Evolutionary conservation across 1,284 basidiomycete genomes (phyloP), one percentile per base, ranked within the genome.

Genomic region (Exsudoporus floridanus): DNA sequence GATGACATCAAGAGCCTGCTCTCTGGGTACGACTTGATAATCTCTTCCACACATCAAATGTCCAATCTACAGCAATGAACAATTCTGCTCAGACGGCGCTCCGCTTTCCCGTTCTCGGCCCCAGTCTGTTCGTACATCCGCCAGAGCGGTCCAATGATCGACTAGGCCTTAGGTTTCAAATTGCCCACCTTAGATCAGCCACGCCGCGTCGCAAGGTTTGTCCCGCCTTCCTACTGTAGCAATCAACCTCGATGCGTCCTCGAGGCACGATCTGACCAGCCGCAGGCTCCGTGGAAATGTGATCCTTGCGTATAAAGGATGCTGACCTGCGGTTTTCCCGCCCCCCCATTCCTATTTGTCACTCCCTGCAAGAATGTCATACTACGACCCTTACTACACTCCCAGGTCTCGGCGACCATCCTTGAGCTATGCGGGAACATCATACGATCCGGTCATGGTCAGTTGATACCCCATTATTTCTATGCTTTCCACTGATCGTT

Each of bases 311-410:
- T 71, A 70, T 67, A 68, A 68, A 68, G 31, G 25, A 25, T 18
- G 23, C 39, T 25, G 7, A 34, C 23, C 41, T 21, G 14, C 40
- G 4, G 1, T 28, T 19, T 0, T 30, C 16, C 27, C 30, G 6
- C 33, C 33, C 25, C 55, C 62, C 25, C 60, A 48, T 52, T 35
- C 31, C 50, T 30, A 46, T 52, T 23, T 52, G 41, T 47, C 50
- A 33, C 43, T 34, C 50, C 51, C 37, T 44, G 34, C 53, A 56
- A 59, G 18, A 33, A 68, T 68, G 66, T 63, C 66, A 1, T 72
- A 71, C 57, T 71, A 68, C 59, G 66, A 68, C 53, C 57, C 65
- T 4, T 68, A 68, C 56, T 62, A 64, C 34, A 58, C 65, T 7
- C 57, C 66, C 4, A 54, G 70, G 57, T 69, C 66, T 31, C 61